phyloP scores from a whole-genome alignment of 257 asterid species.

The Nicotiana knightiana region DNA sequence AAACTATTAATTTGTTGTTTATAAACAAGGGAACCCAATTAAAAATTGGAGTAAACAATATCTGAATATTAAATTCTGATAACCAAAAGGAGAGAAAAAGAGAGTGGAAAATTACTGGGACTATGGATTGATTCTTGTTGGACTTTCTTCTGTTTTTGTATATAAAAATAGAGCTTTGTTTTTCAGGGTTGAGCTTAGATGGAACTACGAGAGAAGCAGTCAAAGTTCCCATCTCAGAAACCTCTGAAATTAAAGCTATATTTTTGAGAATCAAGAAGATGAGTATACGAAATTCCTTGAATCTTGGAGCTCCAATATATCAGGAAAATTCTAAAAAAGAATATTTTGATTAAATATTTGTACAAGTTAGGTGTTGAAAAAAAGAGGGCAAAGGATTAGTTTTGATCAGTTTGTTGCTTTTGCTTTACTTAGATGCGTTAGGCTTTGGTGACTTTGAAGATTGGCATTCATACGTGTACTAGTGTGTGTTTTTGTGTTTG shows the following conservation, averaged over 20 bases:
- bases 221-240: constrained; percentile 43
- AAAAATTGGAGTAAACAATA: not conserved
- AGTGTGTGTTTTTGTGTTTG: too few relatives aligned
- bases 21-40: not conserved
- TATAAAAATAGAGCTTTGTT: constrained; percentile 24
- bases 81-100: not conserved
- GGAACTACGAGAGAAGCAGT: constrained; percentile 38
- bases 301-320: constrained; percentile 4
- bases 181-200: constrained; percentile 34
- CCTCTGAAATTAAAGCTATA: not conserved
- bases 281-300: not conserved
- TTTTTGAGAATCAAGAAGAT: not conserved
- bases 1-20: not conserved
- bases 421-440: not conserved
- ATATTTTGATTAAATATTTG: not conserved
- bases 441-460: not conserved
- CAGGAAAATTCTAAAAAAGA: not conserved
- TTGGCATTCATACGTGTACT: not conserved
- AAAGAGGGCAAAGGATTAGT: not conserved
- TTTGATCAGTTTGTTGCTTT: not conserved
- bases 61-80: not conserved
- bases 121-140: constrained; percentile 28
- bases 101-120: constrained; percentile 43
- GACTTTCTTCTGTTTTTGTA: constrained; percentile 36
- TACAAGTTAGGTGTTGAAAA: not conserved